Percentiles rank a stretch among this genome's conserved stretches.
Evolutionary conservation across 495 filamentous ascomycete genomes (phyloP).

Genomic region (Bacidia rubella): DNA sequence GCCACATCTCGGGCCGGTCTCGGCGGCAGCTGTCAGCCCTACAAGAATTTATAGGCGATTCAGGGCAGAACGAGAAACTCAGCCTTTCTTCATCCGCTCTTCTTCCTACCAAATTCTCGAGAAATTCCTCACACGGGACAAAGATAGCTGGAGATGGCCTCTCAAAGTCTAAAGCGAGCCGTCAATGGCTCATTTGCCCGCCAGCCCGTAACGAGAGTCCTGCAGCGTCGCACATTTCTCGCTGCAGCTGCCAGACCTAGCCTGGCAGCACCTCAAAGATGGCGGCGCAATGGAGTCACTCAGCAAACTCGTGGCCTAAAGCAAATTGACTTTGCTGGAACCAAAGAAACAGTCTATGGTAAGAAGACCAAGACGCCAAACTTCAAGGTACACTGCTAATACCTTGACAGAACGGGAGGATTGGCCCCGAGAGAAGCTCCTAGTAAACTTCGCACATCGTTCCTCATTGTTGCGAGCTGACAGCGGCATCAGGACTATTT

Average conservation of each 20-base stretch:
- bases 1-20: too few relatives aligned
- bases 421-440: slow-evolving; percentile 95
- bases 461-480: background rate
- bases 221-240: slow-evolving; percentile 58
- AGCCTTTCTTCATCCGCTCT: background rate
- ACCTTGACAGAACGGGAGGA: slow-evolving; percentile 69
- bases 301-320: slow-evolving; percentile 68
- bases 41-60: background rate
- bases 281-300: slow-evolving; percentile 34
- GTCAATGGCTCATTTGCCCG: slow-evolving; percentile 59
- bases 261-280: slow-evolving; percentile 33
- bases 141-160: slow-evolving; percentile 49
- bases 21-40: slow-evolving; percentile 11
- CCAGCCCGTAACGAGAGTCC: slow-evolving; percentile 38
- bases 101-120: background rate
- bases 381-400: slow-evolving; percentile 8
- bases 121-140: background rate
- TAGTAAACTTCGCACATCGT: slow-evolving; percentile 34
- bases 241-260: slow-evolving; percentile 30
- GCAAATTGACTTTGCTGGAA: slow-evolving; percentile 89
- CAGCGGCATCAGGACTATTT: slow-evolving; percentile 63
- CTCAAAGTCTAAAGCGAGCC: slow-evolving; percentile 68
- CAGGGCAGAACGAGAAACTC: background rate
- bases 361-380: slow-evolving; percentile 17
- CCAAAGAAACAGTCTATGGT: slow-evolving; percentile 88